Evolutionary conservation across 768 basidiomycete genomes (phyloP).

Genomic region (Termitomyces sp.): DNA sequence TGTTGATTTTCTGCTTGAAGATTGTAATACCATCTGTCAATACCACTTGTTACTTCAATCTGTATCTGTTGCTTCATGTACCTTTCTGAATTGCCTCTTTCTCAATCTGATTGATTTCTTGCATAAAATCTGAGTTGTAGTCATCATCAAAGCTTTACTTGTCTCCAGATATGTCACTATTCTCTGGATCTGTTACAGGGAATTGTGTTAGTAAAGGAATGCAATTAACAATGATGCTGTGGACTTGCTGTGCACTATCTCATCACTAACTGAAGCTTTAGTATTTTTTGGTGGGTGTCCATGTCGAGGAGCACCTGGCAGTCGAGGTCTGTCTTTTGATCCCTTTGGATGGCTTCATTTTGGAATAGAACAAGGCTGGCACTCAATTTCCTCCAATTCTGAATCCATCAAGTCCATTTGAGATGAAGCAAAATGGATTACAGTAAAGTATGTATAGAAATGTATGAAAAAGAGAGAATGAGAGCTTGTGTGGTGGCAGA

Average conservation of each 20-base stretch:
- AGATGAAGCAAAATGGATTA: not conserved
- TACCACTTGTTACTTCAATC: not conserved
- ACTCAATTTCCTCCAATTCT: not conserved
- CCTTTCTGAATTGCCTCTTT: not conserved
- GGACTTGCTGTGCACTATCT: not conserved
- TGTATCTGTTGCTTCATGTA: not conserved
- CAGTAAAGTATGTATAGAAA: not conserved
- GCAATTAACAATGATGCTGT: not conserved
- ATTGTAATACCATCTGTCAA: not conserved
- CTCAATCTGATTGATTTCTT: not conserved
- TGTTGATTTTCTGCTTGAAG: not conserved
- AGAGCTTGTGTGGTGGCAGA: not conserved
- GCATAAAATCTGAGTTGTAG: not conserved
- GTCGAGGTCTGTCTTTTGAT: not conserved
- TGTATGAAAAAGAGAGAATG: not conserved
- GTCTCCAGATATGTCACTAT: not conserved
- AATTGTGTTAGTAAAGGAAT: not conserved
- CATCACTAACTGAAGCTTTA: not conserved
- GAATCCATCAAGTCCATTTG: not conserved
- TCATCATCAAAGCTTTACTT: not conserved
- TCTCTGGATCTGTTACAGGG: not conserved
- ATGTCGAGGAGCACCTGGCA: not conserved
- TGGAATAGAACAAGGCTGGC: not conserved
- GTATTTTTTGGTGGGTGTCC: not conserved
- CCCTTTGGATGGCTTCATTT: not conserved